Base-by-base conservation (phyloP, 2,329 filamentous ascomycete species). In the Fusarium sp. region DNA sequence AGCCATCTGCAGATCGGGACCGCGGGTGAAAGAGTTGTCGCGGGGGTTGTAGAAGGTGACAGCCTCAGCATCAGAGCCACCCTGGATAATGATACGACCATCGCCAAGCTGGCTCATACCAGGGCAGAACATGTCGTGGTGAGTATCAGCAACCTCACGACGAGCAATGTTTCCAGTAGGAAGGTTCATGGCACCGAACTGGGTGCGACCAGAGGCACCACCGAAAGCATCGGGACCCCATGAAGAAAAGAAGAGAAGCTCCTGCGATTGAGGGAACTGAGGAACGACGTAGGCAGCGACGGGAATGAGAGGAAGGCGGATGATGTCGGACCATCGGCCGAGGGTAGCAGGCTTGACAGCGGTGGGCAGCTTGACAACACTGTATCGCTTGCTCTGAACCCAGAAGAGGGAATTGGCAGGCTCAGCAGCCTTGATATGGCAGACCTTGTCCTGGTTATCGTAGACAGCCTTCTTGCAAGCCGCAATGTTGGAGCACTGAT, bases 81-180 rank as follows among this genome's bases (percentile, higher is more conserved):
- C 87, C 7, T 83, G 84, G 10, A 89, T 82, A 5, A 88, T 69
- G 10, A 87, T 81, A 9, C 80, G 79, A 2, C 85, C 86, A 14
- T 83, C 78, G 25, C 79, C 80, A 48, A 84, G 82, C 11, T 83
- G 74, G 10, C 81, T 84, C 53, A 88, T 85, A 8, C 85, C 86
- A 1, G 86, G 85, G 71, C 86, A 88, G 71, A 87, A 87, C 85
- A 87, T 87, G 66, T 86, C 84, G 63, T 86, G 83, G n/a, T 80
- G 73, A 1, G 83, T 86, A 63, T 86, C 70, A 23, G 77, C 72
- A 9, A 82, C 75, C n/a, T 75, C 75, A 8, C 63, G 61, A 7
- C 25, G 40, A 11, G 47, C 62, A 4, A 66, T 34, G 2, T 30
- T 27, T 18, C 76, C 74, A 0, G 59, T 66, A 2, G 54, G 59